phyloP scores from a whole-genome alignment of 2,329 filamentous ascomycete genomes.

The Septoria linicola region DNA sequence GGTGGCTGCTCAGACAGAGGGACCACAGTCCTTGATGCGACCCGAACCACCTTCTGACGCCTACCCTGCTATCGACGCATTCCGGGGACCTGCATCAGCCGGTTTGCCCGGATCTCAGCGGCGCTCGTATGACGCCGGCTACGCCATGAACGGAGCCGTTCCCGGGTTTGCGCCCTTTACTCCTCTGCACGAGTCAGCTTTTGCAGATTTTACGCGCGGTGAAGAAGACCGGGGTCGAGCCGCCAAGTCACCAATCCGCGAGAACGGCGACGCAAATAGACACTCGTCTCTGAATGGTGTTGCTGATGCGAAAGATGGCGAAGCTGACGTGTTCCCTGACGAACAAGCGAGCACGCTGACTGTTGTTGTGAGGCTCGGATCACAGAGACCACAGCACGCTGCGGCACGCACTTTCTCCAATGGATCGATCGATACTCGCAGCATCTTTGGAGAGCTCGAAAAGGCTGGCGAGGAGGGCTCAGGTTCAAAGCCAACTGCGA shows the following conservation, averaged over 20 bases:
- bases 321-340: slow-evolving; percentile 52
- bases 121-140: slow-evolving; percentile 31
- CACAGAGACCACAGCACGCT: slow-evolving; percentile 39
- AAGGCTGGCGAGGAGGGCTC: slow-evolving; percentile 35
- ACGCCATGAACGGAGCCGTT: slow-evolving; percentile 31
- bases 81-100: slow-evolving; percentile 30
- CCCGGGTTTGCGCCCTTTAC: slow-evolving; percentile 28
- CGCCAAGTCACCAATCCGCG: slow-evolving; percentile 34
- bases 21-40: slow-evolving; percentile 53
- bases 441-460: slow-evolving; percentile 49
- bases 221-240: slow-evolving; percentile 34
- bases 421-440: slow-evolving; percentile 55
- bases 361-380: slow-evolving; percentile 49
- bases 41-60: slow-evolving; percentile 42
- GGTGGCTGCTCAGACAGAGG: slow-evolving; percentile 69
- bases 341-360: slow-evolving; percentile 53
- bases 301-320: slow-evolving; percentile 27
- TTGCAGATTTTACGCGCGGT: slow-evolving; percentile 28
- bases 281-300: slow-evolving; percentile 20
- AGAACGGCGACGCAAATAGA: slow-evolving; percentile 26
- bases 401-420: slow-evolving; percentile 55
- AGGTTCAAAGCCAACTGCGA: slow-evolving; percentile 40
- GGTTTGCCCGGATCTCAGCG: slow-evolving; percentile 23
- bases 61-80: slow-evolving; percentile 33
- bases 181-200: slow-evolving; percentile 20